phyloP scores from a whole-genome alignment of 75 land plant species.

The Isoetes taiwanensis region DNA sequence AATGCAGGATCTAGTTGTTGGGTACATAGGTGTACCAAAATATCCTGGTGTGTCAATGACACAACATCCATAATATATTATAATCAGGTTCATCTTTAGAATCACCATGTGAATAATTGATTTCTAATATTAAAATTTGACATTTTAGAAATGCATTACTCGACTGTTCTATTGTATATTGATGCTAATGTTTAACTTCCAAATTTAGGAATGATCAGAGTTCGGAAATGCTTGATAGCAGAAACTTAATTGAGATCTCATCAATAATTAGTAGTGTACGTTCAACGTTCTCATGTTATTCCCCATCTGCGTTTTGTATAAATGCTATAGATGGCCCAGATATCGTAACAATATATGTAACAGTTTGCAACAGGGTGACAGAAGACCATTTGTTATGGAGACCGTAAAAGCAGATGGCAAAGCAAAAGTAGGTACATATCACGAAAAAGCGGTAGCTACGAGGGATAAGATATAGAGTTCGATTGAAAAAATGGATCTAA shows the following conservation, averaged over 20 bases:
- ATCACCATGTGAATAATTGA: no score
- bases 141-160: no score
- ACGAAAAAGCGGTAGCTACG: no score
- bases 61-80: constrained; percentile 92
- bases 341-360: no score
- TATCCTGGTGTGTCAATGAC: constrained; percentile 80
- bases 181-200: no score
- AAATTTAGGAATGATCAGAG: constrained; percentile 99
- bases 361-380: constrained; percentile 75
- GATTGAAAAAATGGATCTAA: no score
- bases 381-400: constrained; percentile 83
- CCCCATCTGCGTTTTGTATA: neutral
- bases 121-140: no score
- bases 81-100: constrained; percentile 62
- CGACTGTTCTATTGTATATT: no score
- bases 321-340: no score
- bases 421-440: constrained; percentile 90
- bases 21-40: constrained; percentile 99
- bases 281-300: neutral
- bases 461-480: no score
- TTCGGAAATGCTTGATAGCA: constrained; percentile 72
- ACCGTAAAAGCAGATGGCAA: constrained; percentile 96
- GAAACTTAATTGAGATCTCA: constrained; percentile 61
- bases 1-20: constrained; percentile 91
- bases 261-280: constrained; percentile 70